These are phyloP conservation scores for Rhizoclosmatium globosum DNA, from an alignment of 192 early-diverging fungal genomes.

Conservation along the genomic window DNA sequence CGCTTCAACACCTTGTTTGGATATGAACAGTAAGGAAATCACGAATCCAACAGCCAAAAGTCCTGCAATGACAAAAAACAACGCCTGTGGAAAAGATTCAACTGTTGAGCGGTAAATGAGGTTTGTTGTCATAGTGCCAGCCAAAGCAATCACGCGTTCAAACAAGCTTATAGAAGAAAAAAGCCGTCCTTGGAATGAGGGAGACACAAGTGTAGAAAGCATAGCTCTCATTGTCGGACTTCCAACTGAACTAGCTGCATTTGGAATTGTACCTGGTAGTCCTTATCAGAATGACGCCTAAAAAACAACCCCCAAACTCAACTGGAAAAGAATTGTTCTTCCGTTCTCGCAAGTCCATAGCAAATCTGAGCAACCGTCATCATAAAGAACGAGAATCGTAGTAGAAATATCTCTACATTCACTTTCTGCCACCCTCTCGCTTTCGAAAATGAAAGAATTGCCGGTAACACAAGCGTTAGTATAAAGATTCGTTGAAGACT, in stretches of 20 bases:
- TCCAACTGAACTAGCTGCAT: neutral
- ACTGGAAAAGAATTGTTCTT: neutral
- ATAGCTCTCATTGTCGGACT: constrained; percentile 9
- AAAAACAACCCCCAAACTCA: too few relatives aligned
- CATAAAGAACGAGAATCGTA: constrained; percentile 19
- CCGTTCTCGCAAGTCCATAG: neutral
- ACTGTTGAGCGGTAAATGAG: constrained; percentile 10
- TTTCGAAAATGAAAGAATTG: neutral
- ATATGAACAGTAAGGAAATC: neutral
- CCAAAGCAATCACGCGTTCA: neutral
- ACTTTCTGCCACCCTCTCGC: neutral
- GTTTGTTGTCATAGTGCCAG: constrained; percentile 10
- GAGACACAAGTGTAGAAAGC: constrained; percentile 9
- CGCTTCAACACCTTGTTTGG: neutral
- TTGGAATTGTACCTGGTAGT: neutral
- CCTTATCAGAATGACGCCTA: too few relatives aligned
- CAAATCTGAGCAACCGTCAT: neutral
- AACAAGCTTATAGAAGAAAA: neutral
- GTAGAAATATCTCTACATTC: neutral
- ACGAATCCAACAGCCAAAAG: constrained; percentile 4
- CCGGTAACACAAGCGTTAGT: neutral
- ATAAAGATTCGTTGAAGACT: constrained; percentile 6
- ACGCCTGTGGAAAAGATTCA: neutral
- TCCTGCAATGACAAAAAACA: constrained; percentile 12
- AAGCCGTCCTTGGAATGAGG: constrained; percentile 11